Conservation (phyloP, 164 flowering plant species). For the Umbellularia californica region DNA sequence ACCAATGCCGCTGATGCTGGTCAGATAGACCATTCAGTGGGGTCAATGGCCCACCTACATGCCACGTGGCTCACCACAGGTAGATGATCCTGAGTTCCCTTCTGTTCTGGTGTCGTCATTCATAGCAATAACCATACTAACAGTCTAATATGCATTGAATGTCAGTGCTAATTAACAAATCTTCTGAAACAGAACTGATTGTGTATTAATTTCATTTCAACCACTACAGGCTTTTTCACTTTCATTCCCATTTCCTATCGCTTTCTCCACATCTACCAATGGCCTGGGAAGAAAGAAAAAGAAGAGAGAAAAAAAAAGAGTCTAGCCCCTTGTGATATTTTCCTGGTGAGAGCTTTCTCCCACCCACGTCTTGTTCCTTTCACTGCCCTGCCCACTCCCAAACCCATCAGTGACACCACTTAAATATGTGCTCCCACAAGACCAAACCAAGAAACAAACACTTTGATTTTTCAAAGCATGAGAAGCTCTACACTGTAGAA, state of each 20-base stretch:
- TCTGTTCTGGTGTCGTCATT: no score
- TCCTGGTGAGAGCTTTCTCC: neutral
- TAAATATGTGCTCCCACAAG: neutral
- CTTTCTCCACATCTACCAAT: neutral
- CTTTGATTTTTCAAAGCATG: neutral
- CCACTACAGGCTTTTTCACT: neutral
- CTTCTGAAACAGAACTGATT: neutral
- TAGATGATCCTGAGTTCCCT: no score
- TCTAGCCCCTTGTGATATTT: neutral
- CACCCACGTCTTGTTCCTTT: constrained; percentile 11
- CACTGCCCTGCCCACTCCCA: constrained; percentile 5
- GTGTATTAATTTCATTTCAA: neutral
- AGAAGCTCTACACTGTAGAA: neutral
- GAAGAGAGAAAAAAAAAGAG: neutral
- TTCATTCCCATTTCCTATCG: neutral
- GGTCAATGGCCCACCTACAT: no score
- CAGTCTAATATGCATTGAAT: no score
- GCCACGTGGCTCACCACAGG: no score
- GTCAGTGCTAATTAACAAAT: no score
- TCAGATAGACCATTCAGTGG: no score
- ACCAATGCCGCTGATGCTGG: no score
- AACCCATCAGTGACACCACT: neutral
- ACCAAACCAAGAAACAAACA: neutral
- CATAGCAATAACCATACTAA: no score
- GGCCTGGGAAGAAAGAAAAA: neutral